Percentiles rank a stretch among this genome's conserved stretches.
Evolutionary conservation across 2,329 filamentous ascomycete species (phyloP).

Genomic region (Hypocrella siamensis): DNA sequence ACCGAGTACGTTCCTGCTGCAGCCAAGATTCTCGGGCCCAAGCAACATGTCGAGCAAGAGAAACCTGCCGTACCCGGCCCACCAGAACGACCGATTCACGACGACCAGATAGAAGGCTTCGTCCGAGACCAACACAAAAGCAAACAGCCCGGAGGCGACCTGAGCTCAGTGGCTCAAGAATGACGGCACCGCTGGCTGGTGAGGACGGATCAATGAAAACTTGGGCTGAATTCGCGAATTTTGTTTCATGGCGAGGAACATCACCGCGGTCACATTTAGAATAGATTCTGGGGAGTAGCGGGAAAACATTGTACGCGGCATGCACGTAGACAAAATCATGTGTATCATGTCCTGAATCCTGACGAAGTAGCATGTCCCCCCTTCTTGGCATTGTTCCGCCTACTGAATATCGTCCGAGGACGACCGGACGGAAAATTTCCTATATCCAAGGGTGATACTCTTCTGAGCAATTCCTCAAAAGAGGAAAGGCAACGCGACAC

Average conservation of each 20-base stretch:
- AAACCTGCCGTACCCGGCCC: constrained; percentile 14
- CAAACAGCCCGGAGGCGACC: constrained; percentile 14
- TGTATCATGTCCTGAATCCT: too few relatives aligned
- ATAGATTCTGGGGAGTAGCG: too few relatives aligned
- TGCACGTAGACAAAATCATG: too few relatives aligned
- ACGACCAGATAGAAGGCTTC: constrained; percentile 35
- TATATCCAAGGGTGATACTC: constrained; percentile 44
- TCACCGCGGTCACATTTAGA: too few relatives aligned
- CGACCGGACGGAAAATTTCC: constrained; percentile 38
- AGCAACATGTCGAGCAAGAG: constrained; percentile 10
- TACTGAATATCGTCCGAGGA: constrained; percentile 19
- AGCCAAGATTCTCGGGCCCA: constrained; percentile 22
- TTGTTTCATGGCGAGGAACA: too few relatives aligned
- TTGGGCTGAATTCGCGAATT: too few relatives aligned
- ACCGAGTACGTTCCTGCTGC: constrained; percentile 27
- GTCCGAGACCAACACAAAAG: constrained; percentile 36
- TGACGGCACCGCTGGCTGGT: constrained; percentile 7
- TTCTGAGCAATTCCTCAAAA: constrained; percentile 36
- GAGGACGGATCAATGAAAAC: too few relatives aligned
- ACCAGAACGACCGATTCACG: constrained; percentile 28
- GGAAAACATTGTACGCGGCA: too few relatives aligned
- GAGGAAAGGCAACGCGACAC: constrained; percentile 47
- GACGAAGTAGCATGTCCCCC: constrained; percentile 30
- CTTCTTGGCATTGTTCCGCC: constrained; percentile 44
- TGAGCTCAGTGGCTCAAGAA: constrained; percentile 2